Conservation (phyloP, 495 filamentous ascomycete species). For the Talaromyces nanjingensis region DNA sequence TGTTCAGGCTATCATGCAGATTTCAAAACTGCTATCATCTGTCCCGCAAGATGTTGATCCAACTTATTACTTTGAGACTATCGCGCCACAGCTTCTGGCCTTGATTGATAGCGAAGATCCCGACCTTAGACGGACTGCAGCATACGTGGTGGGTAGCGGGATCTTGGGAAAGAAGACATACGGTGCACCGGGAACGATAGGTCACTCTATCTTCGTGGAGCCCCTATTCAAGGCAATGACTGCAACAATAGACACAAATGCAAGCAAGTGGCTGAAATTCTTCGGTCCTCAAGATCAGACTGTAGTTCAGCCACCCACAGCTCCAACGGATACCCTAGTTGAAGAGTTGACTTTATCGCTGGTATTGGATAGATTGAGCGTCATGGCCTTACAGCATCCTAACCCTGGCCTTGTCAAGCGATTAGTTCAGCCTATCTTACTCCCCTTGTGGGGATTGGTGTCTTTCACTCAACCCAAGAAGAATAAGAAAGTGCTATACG, state of each 20-base stretch:
- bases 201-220: conserved; percentile 61
- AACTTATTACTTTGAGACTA: conserved; percentile 51
- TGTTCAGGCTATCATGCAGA: conserved; percentile 63
- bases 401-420: conserved; percentile 69
- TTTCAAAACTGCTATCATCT: conserved; percentile 54
- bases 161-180: conserved; percentile 59
- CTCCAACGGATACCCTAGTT: conserved; percentile 14
- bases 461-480: conserved; percentile 38
- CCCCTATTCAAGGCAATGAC: conserved; percentile 58
- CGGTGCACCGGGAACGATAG: conserved; percentile 62
- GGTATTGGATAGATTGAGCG: conserved; percentile 50
- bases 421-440: conserved; percentile 53
- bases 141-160: conserved; percentile 68
- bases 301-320: not conserved
- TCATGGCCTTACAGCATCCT: conserved; percentile 58
- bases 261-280: conserved; percentile 19
- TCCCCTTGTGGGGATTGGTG: conserved; percentile 64
- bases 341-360: conserved; percentile 18
- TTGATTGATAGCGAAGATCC: conserved; percentile 60
- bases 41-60: conserved; percentile 53
- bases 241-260: conserved; percentile 34
- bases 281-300: conserved; percentile 11
- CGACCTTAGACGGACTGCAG: conserved; percentile 58
- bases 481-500: conserved; percentile 20
- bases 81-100: conserved; percentile 59